Evolutionary conservation across 768 basidiomycete genomes (phyloP), one percentile per base, ranked within the genome.

Genomic region (Suillus occidentalis): DNA sequence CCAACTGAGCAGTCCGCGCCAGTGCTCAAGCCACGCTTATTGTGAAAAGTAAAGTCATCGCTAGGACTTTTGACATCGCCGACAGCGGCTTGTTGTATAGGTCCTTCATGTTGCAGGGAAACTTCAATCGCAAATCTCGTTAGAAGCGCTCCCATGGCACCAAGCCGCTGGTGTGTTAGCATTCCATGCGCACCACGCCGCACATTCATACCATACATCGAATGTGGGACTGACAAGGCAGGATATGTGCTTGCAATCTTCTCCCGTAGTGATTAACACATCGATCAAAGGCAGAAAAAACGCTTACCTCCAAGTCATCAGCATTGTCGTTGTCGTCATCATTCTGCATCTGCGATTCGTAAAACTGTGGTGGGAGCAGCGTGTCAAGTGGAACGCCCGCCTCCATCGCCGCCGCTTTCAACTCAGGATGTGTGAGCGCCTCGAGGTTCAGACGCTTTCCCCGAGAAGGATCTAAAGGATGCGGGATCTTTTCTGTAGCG

Each of bases 391-490:
- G 83, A 0, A 86, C 84, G 4, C 89, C 89, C 4, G 89, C 87
- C 73, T 92, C 91, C 68, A 87, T 78, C 5, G 89, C 87, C 4
- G 89, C 86, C 22, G 80, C 81, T 65, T 89, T 83, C 14, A 89
- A 80, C 72, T 89, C 83, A 9, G 74, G 74, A 37, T 78, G 78
- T 14, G 83, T 79, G 53, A 52, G 79, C 6, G 82, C 89, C 66
- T 85, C 83, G 43, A 90, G 68, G 71, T 92, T 91, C 16, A 93
- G 77, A 66, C 83, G 83, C 81, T 83, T 86, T 13, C 84, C 83
- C 9, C 79, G 80, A 61, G 6, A n/a, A 50, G 1, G 53, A 49
- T 16, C 71, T 39, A 13, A 65, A 52, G 65, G 62, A 9, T 60
- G 60, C 52, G 49, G 43, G 9, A 70, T 57, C 8, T 16, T 42